Conservation (phyloP, 345 rosid species). For the Stellera chamaejasme region DNA sequence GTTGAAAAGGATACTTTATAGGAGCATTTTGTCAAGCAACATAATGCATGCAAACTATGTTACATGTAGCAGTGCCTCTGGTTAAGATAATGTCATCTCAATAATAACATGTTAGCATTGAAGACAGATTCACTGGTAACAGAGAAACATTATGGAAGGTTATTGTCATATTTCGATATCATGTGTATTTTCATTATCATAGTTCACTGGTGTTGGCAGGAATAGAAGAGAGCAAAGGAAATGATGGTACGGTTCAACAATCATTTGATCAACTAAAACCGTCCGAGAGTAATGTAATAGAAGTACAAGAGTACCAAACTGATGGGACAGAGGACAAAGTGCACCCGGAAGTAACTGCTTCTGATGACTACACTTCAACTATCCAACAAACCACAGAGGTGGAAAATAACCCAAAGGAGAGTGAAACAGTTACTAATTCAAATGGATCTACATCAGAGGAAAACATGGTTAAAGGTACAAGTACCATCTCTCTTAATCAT, state of each 20-base stretch:
- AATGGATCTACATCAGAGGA: slow-evolving; percentile 24
- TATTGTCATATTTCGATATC: too few relatives aligned
- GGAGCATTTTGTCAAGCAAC: too few relatives aligned
- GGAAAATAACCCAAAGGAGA: slow-evolving; percentile 28
- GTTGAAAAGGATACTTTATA: too few relatives aligned
- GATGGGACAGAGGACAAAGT: slow-evolving; percentile 28
- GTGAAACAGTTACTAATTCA: slow-evolving; percentile 21
- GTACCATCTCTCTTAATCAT: background rate
- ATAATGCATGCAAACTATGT: too few relatives aligned
- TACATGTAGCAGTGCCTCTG: too few relatives aligned
- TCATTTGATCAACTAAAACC: slow-evolving; percentile 22
- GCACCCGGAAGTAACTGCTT: slow-evolving; percentile 31
- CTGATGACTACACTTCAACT: slow-evolving; percentile 24
- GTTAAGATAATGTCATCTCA: too few relatives aligned
- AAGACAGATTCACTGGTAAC: too few relatives aligned
- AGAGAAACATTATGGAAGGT: too few relatives aligned
- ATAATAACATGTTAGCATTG: too few relatives aligned
- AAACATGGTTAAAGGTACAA: slow-evolving; percentile 36
- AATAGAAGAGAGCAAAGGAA: slow-evolving; percentile 28
- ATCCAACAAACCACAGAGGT: slow-evolving; percentile 24
- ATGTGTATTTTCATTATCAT: slow-evolving; percentile 9
- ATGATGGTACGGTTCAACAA: slow-evolving; percentile 23
- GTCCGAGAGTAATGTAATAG: slow-evolving; percentile 30
- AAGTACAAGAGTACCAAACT: slow-evolving; percentile 24
- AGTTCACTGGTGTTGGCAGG: slow-evolving; percentile 11